Evolutionary conservation across 768 basidiomycete genomes (phyloP), one percentile per base, ranked within the genome.

Genomic region (Kwoniella europaea): DNA sequence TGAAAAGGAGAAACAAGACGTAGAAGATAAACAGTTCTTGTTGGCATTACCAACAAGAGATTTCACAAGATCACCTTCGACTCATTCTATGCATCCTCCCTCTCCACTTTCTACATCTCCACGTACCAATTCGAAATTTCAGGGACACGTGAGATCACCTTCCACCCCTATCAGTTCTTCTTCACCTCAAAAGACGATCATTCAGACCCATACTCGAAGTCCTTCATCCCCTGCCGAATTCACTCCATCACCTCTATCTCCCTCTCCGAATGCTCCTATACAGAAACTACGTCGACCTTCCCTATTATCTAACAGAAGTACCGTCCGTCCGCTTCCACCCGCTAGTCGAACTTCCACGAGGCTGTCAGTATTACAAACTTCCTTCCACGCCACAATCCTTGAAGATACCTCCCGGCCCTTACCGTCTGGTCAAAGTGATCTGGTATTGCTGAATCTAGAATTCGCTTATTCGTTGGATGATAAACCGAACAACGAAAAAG

Each of bases 381-480:
- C 58, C 13, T 68, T 68, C 50, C 58, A 68, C 46, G 58, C 67
- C 43, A 68, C 59, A 0, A 18, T 68, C 13, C 59, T 68, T 35
- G 42, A 56, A 22, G 59, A 62, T 20, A 43, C 42, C 2, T 10
- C 52, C n/a, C 29, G n/a, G n/a, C 44, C 52, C 2, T 20, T 68
- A 20, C 61, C 67, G 0, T 24, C 35, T 50, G 54, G 55, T 43
- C 35, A 57, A 43, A 29, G 27, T 46, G 29, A 60, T 35, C 54
- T 55, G 24, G 1, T 70, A 15, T 24, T 78, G 3, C 22, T 78
- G 35, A 74, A 54, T 9, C 62, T 80, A 1, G 71, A 76, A 56
- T 80, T 80, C 54, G 74, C 71, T 5, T 80, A 76, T 63, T 74
- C 71, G 7, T 63, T 74, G 12, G 67, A 68, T 44, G 69, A 74